Base-by-base conservation (phyloP, 192 early-diverging fungal species). In the Backusella australiensis region DNA sequence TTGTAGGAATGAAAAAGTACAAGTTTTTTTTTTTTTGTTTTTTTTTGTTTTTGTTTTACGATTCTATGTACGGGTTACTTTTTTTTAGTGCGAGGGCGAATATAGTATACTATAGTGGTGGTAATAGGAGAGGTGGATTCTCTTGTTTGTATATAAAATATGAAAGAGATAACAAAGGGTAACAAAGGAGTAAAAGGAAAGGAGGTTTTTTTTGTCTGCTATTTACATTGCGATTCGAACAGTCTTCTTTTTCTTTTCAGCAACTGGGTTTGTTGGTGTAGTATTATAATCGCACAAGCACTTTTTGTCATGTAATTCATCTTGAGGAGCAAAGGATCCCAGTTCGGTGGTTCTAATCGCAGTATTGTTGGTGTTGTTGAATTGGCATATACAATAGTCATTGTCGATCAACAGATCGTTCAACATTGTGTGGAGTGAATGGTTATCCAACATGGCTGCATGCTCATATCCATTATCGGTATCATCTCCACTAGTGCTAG, bases 211-310 rank as follows among this genome's bases (percentile, higher is more conserved):
- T 32, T 32, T 32, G 32, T 32, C 32, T 32, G 9, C 12, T 72
- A 72, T 72, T 72, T 72, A 72, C 71, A 72, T 72, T 72, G 44
- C 46, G 44, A 74, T 74, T 26, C 72, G 36, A 63, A 74, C 72
- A 23, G 72, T 63, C 39, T 74, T 74, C 53, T 74, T 74, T 56
- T 59, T 52, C 26, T 65, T 74, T 66, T 52, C 23, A 21, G 72
- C 12, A 1, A 66, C 38, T 23, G 49, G 49, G 35, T 4, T 12
- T 1, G 49, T 36, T 26, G 35, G 15, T 17, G 35, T 59, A 38
- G 38, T 74, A 38, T 26, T 74, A 32, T 29, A 46, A 74, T 52
- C 52, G 38, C 72, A 74, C 4, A 35, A 39, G 35, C 72, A 74
- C 35, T n/a, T 63, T 63, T 63, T 63, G 56, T 63, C 29, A 17